phyloP scores from a whole-genome alignment of 2,329 filamentous ascomycete genomes.

The Didymellaceae sp. region DNA sequence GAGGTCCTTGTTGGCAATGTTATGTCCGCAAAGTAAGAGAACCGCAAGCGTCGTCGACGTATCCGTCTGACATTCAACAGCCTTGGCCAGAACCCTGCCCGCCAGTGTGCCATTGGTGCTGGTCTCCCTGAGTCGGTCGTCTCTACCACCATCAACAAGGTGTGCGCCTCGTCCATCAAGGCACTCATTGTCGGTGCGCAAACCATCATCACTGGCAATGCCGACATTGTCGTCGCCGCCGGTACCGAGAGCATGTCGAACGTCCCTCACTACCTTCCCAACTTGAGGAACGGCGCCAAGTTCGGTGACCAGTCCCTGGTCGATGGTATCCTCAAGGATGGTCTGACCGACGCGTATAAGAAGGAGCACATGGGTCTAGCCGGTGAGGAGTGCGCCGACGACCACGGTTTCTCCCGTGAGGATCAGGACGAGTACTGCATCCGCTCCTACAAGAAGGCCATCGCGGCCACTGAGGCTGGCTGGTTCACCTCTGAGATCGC shows the following conservation, averaged over 20 bases:
- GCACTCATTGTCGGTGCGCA: conserved; percentile 93
- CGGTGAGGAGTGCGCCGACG: conserved; percentile 87
- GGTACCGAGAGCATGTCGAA: conserved; percentile 99
- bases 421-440: conserved; percentile 97
- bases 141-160: conserved; percentile 97
- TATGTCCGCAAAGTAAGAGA: conserved; percentile 83
- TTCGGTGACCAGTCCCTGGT: conserved; percentile 90
- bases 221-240: conserved; percentile 89
- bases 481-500: conserved; percentile 86
- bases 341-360: conserved; percentile 92
- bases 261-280: conserved; percentile 91
- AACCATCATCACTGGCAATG: conserved; percentile 96
- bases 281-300: conserved; percentile 84
- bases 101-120: conserved; percentile 89
- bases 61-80: conserved; percentile 55
- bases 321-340: conserved; percentile 93
- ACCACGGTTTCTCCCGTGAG: conserved; percentile 81
- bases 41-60: not conserved
- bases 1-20: conserved; percentile 99
- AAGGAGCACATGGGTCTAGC: conserved; percentile 96
- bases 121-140: conserved; percentile 81
- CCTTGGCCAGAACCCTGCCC: conserved; percentile 93
- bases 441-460: conserved; percentile 90
- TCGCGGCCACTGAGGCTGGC: conserved; percentile 81
- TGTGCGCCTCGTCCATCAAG: conserved; percentile 95